phyloP scores from a whole-genome alignment of 108 stramenopile genomes.

The Cyclostephanos invisitatus region DNA sequence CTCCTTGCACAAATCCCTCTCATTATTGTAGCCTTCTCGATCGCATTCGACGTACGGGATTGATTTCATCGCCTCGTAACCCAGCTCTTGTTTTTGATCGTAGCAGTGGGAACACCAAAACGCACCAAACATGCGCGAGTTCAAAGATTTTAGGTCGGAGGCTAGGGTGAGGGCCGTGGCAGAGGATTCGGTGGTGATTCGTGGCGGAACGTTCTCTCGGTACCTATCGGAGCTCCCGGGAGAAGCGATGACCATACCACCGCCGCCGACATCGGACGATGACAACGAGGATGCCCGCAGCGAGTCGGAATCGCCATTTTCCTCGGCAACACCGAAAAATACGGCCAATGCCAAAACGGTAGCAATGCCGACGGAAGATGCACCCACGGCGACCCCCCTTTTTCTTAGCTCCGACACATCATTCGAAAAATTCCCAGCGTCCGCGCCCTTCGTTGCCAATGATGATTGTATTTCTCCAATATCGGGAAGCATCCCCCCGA shows the following conservation, averaged over 20 bases:
- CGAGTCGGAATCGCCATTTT: constrained; percentile 8
- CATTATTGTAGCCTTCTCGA: constrained; percentile 70
- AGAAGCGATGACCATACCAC: constrained; percentile 41
- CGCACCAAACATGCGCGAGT: constrained; percentile 92
- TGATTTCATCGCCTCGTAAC: constrained; percentile 73
- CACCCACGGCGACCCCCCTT: constrained; percentile 31
- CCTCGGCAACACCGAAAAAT: constrained; percentile 34
- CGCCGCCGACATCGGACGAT: constrained; percentile 1
- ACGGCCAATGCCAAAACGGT: constrained; percentile 37
- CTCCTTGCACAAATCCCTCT: constrained; percentile 72
- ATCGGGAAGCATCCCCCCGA: constrained; percentile 60
- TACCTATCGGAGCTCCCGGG: constrained; percentile 18
- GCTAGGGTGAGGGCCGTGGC: constrained; percentile 64
- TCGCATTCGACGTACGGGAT: constrained; percentile 91
- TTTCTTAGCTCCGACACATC: constrained; percentile 24
- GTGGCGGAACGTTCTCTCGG: constrained; percentile 66
- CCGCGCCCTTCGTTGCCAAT: neutral
- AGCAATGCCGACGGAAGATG: constrained; percentile 46
- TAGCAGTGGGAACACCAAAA: constrained; percentile 97
- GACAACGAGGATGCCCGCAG: constrained; percentile 5
- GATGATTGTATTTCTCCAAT: constrained; percentile 6
- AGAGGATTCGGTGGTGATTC: constrained; percentile 72
- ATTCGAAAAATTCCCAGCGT: neutral
- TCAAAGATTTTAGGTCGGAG: constrained; percentile 55
- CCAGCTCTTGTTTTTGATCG: constrained; percentile 88